Evolutionary conservation across 1,284 basidiomycete species (phyloP).

Genomic region (Trichosporon faecale): DNA sequence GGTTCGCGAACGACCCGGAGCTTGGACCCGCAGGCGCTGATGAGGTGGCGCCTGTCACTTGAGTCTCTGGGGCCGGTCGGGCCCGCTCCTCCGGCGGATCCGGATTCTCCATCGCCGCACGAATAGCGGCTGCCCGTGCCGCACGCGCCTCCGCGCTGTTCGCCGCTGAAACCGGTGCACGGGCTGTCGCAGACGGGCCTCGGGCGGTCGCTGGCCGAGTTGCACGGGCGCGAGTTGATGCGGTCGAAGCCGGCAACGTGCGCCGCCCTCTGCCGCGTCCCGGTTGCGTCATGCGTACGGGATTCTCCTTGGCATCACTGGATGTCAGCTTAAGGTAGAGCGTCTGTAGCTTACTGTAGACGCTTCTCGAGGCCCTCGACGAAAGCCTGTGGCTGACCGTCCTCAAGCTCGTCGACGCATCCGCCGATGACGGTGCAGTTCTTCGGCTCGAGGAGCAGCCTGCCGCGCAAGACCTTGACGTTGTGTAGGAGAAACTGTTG

Average conservation of each 20-base stretch:
- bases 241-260: neutral
- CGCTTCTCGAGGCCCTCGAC: slow-evolving; percentile 27
- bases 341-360: slow-evolving; percentile 26
- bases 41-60: neutral
- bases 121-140: slow-evolving; percentile 24
- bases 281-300: neutral
- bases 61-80: neutral
- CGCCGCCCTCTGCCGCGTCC: neutral
- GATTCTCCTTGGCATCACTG: slow-evolving; percentile 24
- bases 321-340: slow-evolving; percentile 13
- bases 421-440: slow-evolving; percentile 42
- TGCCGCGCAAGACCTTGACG: slow-evolving; percentile 33
- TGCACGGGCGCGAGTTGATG: neutral
- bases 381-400: slow-evolving; percentile 37
- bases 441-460: slow-evolving; percentile 41
- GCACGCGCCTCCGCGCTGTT: neutral
- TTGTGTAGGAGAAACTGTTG: slow-evolving; percentile 42
- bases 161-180: slow-evolving; percentile 10
- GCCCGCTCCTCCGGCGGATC: neutral
- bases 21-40: neutral
- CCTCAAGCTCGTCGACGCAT: slow-evolving; percentile 41
- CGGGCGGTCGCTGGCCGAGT: neutral
- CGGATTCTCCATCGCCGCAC: slow-evolving; percentile 2
- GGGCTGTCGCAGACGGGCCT: neutral
- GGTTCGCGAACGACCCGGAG: neutral